Evolutionary conservation across 139 green algal genomes (phyloP), one percentile per base, ranked within the genome.

Genomic region (Haematococcus lacustris): DNA sequence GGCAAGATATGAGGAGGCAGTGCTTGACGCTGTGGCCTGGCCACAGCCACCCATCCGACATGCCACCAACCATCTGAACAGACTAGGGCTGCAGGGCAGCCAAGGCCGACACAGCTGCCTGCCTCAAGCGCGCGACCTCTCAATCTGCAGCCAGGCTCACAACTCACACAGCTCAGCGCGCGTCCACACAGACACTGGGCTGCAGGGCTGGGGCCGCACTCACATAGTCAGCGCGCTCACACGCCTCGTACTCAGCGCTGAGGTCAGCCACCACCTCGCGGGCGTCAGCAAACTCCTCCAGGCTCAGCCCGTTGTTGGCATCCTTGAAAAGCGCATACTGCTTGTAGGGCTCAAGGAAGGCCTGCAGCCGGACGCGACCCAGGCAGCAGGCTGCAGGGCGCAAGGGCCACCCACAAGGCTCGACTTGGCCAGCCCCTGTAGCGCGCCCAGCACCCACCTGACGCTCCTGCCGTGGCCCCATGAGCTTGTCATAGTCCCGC

Each of bases 401-500:
- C 17, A 28, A 53, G 9, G 17, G 9, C 17, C 43, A 53, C 43
- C 17, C 43, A 9, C 43, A 9, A 53, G 43, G 43, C 43, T 28
- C 9, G 9, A 53, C 43, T 17, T 28, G 43, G 43, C 43, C 43
- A 53, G 17, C 9, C 9, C 9, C 43, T 53, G 43, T 17, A 53
- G 43, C 43, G 17, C 9, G 9, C 43, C 9, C 43, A 28, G 43
- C 9, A 53, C 43, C 43, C 17, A 9, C 9, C 62, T 61, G 41
- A 17, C 43, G 66, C 66, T 66, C 51, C 37, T 67, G 77, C 74
- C 80, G 76, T 37, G 76, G 51, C 2, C 83, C 87, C 71, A 94
- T 92, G 13, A 99, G 89, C 81, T 97, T 97, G 68, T 99, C 92
- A 73, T 95, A 99, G 82, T 98, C 93, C 23, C 76, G 81, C 33